These are phyloP conservation scores for Oryza glaberrima DNA, from an alignment of 176 grass and related monocot species.

Conservation along the genomic window DNA sequence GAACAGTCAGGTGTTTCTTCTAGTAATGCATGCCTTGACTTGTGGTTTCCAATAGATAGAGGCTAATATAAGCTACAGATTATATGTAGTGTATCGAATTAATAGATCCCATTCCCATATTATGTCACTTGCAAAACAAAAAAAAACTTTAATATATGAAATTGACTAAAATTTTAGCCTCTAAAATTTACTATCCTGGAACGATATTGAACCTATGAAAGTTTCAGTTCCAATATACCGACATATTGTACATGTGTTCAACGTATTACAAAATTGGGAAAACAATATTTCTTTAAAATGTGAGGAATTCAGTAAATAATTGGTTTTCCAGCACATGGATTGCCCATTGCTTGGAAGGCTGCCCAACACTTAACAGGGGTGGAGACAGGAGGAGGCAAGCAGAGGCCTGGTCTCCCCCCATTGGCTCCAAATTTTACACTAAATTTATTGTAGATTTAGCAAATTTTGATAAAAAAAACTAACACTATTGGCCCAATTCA, in stretches of 20 bases:
- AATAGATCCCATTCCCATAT: background rate
- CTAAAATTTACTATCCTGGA: constrained; percentile 15
- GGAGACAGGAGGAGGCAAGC: too few relatives aligned
- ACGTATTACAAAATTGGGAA: background rate
- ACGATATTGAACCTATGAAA: background rate
- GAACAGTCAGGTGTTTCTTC: constrained; percentile 24
- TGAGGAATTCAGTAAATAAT: constrained; percentile 28
- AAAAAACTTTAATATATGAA: background rate
- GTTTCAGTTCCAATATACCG: background rate
- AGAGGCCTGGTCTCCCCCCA: too few relatives aligned
- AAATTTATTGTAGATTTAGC: too few relatives aligned
- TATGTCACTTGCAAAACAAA: background rate
- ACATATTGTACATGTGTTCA: background rate
- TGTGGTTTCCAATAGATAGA: constrained; percentile 10
- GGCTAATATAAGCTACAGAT: background rate
- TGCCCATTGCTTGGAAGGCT: background rate
- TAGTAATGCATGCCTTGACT: constrained; percentile 12
- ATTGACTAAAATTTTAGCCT: constrained; percentile 19
- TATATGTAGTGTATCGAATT: background rate
- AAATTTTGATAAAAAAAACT: too few relatives aligned
- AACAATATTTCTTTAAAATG: background rate
- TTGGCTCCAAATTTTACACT: too few relatives aligned
- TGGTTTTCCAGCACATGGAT: constrained; percentile 10
- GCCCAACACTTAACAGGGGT: background rate
- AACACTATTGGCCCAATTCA: too few relatives aligned